Evolutionary conservation across 108 stramenopile species (phyloP).

Genomic region (Cyclostephanos invisitatus): DNA sequence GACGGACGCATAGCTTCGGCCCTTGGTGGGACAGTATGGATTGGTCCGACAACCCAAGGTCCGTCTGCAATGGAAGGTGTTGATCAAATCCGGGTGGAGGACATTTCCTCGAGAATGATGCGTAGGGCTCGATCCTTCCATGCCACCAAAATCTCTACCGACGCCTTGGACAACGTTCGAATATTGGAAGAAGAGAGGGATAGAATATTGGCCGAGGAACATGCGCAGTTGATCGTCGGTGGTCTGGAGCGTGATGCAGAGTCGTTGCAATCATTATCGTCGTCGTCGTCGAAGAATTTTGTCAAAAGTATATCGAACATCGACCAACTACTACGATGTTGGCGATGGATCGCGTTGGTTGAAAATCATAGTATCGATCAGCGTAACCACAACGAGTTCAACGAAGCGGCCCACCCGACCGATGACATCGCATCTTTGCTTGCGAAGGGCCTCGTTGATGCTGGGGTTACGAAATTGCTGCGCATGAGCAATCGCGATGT

Average conservation of each 20-base stretch:
- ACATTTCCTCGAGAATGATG: constrained; percentile 81
- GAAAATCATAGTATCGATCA: constrained; percentile 55
- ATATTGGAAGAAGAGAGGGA: constrained; percentile 57
- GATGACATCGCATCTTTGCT: constrained; percentile 37
- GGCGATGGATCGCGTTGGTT: constrained; percentile 81
- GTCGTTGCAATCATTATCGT: not conserved
- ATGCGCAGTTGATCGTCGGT: not conserved
- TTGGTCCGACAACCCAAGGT: constrained; percentile 47
- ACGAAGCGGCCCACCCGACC: constrained; percentile 8
- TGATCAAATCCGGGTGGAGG: constrained; percentile 32
- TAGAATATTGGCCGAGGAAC: constrained; percentile 24
- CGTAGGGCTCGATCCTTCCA: constrained; percentile 61
- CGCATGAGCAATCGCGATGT: constrained; percentile 49
- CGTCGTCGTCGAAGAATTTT: constrained; percentile 16
- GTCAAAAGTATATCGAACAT: constrained; percentile 16
- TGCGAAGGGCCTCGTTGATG: constrained; percentile 62
- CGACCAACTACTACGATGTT: constrained; percentile 60
- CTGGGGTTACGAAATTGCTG: constrained; percentile 65
- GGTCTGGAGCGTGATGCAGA: not conserved
- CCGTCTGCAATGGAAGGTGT: constrained; percentile 50
- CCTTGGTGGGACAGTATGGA: constrained; percentile 55
- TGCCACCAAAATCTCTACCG: constrained; percentile 58
- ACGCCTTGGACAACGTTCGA: constrained; percentile 59
- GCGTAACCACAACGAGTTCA: constrained; percentile 36
- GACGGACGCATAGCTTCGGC: constrained; percentile 70